Conservation (phyloP, 108 stramenopile genomes). For the Skeletonema potamos region DNA sequence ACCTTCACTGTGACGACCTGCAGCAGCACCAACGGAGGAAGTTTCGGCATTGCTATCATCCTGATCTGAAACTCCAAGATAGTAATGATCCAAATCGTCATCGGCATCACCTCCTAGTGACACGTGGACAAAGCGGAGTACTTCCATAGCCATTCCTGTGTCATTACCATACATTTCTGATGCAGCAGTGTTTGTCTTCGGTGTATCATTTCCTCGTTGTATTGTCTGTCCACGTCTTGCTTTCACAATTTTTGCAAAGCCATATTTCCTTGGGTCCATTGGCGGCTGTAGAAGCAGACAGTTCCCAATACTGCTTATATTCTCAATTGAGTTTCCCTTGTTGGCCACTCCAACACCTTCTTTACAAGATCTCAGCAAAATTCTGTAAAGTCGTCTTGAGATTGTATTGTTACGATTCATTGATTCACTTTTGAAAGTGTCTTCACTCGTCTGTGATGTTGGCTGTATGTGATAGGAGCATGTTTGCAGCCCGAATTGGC, state of each 20-base stretch:
- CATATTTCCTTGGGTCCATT: slow-evolving; percentile 36
- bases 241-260: slow-evolving; percentile 25
- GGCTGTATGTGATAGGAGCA: not conserved
- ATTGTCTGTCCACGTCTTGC: slow-evolving; percentile 10
- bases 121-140: slow-evolving; percentile 34
- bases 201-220: not conserved
- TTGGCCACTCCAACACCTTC: slow-evolving; percentile 9
- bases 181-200: not conserved
- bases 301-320: not conserved
- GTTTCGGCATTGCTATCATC: not conserved
- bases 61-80: slow-evolving; percentile 6
- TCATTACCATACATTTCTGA: slow-evolving; percentile 14
- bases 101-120: slow-evolving; percentile 32
- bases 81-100: slow-evolving; percentile 42
- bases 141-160: slow-evolving; percentile 44
- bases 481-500: not conserved
- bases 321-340: slow-evolving; percentile 1
- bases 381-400: slow-evolving; percentile 33
- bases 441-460: not conserved
- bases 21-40: slow-evolving; percentile 5
- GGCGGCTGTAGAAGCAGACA: slow-evolving; percentile 43
- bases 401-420: slow-evolving; percentile 30
- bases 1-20: slow-evolving; percentile 32
- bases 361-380: slow-evolving; percentile 17
- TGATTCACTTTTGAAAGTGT: slow-evolving; percentile 2